Percentiles rank a stretch among this genome's conserved stretches.
Conservation (phyloP, 345 rosid genomes). For the Orychophragmus violaceus region DNA sequence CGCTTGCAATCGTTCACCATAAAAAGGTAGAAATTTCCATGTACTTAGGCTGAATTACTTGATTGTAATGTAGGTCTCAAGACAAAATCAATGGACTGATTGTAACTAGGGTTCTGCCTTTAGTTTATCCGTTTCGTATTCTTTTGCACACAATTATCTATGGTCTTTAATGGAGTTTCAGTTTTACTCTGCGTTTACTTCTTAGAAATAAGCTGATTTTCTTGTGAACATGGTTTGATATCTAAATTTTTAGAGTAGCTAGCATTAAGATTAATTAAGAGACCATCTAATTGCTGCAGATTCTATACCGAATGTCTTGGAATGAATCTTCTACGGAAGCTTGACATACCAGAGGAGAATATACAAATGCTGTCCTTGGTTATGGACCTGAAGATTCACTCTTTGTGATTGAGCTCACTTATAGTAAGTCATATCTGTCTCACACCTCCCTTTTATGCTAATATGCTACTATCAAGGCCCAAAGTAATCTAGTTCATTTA, state of each 20-base stretch:
- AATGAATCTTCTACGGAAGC: conserved; percentile 93
- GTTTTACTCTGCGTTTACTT: too few species aligned
- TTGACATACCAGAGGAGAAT: conserved; percentile 97
- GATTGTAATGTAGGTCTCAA: too few species aligned
- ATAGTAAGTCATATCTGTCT: too few species aligned
- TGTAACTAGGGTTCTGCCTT: too few species aligned
- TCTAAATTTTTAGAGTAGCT: too few species aligned
- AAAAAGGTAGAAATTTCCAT: too few species aligned
- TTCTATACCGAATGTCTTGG: conserved; percentile 96
- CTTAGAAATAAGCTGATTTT: conserved; percentile 30
- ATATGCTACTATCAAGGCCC: neutral
- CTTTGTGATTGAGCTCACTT: conserved; percentile 89
- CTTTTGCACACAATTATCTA: too few species aligned
- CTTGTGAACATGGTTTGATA: conserved; percentile 1
- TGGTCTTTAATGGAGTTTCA: neutral
- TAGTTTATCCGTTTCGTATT: too few species aligned
- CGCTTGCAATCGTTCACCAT: too few species aligned
- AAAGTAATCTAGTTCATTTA: neutral
- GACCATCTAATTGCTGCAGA: conserved; percentile 37
- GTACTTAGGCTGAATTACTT: too few species aligned
- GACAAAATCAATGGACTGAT: too few species aligned
- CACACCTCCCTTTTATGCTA: too few species aligned
- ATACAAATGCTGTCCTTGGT: conserved; percentile 95
- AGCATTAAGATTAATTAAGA: neutral
- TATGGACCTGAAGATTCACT: conserved; percentile 97